Evolutionary conservation across 2,329 filamentous ascomycete species (phyloP).

Genomic region (Purpureocillium lavendulum): DNA sequence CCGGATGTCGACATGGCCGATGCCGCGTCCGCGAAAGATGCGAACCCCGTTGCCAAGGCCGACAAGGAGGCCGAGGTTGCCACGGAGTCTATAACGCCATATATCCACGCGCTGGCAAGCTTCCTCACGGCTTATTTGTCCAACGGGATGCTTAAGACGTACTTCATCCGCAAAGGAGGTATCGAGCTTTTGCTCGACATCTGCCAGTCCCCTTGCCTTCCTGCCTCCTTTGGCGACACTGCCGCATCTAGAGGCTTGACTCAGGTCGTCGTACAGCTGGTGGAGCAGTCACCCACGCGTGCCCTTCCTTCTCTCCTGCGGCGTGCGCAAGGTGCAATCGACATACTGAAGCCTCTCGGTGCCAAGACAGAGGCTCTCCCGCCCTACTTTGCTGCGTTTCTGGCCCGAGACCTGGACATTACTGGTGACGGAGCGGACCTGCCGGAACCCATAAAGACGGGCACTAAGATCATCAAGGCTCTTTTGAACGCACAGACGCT

Average conservation of each 20-base stretch:
- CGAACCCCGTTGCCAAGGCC: constrained; percentile 7
- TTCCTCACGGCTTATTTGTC: constrained; percentile 71
- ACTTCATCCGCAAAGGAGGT: constrained; percentile 71
- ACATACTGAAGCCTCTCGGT: constrained; percentile 59
- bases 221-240: constrained; percentile 51
- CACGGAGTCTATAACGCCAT: constrained; percentile 46
- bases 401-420: constrained; percentile 35
- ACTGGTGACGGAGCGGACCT: constrained; percentile 23
- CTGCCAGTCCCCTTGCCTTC: constrained; percentile 71
- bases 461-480: constrained; percentile 72
- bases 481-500: constrained; percentile 70
- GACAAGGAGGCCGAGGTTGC: constrained; percentile 13
- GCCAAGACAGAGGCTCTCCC: constrained; percentile 34
- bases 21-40: constrained; percentile 18
- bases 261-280: constrained; percentile 65
- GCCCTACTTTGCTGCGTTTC: constrained; percentile 64
- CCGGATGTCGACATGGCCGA: constrained; percentile 62
- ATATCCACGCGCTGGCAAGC: constrained; percentile 65
- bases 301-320: constrained; percentile 74
- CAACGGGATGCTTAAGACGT: constrained; percentile 62
- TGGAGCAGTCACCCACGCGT: constrained; percentile 73
- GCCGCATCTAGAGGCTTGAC: constrained; percentile 62
- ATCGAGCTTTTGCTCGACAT: constrained; percentile 80
- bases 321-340: constrained; percentile 62
- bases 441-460: constrained; percentile 42